phyloP scores from a whole-genome alignment of 208 protist genomes.

The Leishmania major region DNA sequence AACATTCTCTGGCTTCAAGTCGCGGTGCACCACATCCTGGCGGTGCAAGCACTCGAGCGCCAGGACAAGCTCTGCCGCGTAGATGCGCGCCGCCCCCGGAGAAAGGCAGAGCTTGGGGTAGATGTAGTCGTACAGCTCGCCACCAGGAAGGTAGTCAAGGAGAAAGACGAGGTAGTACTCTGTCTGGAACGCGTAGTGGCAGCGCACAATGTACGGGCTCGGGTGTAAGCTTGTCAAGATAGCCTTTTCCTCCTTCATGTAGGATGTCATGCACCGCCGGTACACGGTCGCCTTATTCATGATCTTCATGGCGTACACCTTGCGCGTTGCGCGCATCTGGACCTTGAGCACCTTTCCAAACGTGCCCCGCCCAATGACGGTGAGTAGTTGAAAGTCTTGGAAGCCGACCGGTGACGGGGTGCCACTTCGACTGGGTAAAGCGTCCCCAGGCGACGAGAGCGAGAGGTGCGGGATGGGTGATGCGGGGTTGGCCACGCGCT shows the following conservation, averaged over 20 bases:
- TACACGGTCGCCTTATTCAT: constrained; percentile 85
- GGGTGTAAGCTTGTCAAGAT: constrained; percentile 78
- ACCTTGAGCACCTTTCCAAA: constrained; percentile 97
- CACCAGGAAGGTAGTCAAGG: constrained; percentile 94
- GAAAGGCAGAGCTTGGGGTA: constrained; percentile 65
- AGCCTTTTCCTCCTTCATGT: constrained; percentile 85
- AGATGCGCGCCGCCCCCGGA: constrained; percentile 69
- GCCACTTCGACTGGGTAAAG: constrained; percentile 3
- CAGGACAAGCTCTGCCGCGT: constrained; percentile 90
- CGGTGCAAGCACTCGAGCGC: constrained; percentile 90
- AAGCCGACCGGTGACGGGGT: constrained; percentile 40
- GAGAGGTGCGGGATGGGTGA: background rate
- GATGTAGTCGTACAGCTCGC: constrained; percentile 94
- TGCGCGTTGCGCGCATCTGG: constrained; percentile 40
- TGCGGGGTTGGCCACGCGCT: constrained; percentile 6
- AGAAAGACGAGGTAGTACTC: constrained; percentile 90
- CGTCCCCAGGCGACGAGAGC: background rate
- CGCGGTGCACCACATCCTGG: constrained; percentile 84
- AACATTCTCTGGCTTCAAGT: constrained; percentile 93
- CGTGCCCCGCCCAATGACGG: constrained; percentile 90
- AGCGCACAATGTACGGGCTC: constrained; percentile 89
- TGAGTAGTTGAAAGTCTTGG: constrained; percentile 89
- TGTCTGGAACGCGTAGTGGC: constrained; percentile 90
- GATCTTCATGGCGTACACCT: constrained; percentile 93
- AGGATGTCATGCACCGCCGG: constrained; percentile 82